Base-by-base conservation (phyloP, 805 yeast genomes). In the Ogataea paradorogensis region DNA sequence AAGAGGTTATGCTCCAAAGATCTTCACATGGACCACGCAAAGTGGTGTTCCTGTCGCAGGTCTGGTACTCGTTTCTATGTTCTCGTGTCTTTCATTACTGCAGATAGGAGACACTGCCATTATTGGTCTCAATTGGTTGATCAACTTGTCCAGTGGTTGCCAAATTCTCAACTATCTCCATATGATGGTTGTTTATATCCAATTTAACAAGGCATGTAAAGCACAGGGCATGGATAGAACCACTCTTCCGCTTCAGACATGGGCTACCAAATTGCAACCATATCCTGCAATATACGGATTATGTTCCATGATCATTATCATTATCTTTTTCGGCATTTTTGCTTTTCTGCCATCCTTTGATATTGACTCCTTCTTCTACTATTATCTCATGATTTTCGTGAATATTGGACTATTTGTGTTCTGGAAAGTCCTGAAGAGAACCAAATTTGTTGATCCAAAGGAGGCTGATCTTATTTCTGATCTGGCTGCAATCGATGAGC, bases 1-100 rank as follows among this genome's bases (percentile, higher is more conserved):
- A 22, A 78, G 75, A 51, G 89, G 91, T 0, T 74, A 76, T 45
- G 91, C 93, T 1, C 95, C 95, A 9, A 65, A 65, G 27, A 49
- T 84, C 30, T 84, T 87, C 49, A 64, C 76, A 9, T 67, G 63
- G 45, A 82, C 91, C 53, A 73, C 78, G 47, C 71, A 68, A 33
- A 69, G 72, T 30, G 95, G 95, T 42, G 61, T 59, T 11, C 75
- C 74, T n/a, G 54, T 70, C 50, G 64, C 65, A 21, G 60, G 65
- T 10, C 50, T 71, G 16, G 43, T 55, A 8, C 53, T 70, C 59
- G 65, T 70, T 3, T 30, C 44, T 5, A 43, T 40, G 5, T 59
- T 54, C 42, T 43, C 62, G 13, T 52, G 56, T 40, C 43, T 59
- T 21, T 43, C 62, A 1, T 45, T 59, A 20, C 47, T 74, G 26